Evolutionary conservation across 495 filamentous ascomycete species (phyloP).

Genomic region (Penicillium crystallinum): DNA sequence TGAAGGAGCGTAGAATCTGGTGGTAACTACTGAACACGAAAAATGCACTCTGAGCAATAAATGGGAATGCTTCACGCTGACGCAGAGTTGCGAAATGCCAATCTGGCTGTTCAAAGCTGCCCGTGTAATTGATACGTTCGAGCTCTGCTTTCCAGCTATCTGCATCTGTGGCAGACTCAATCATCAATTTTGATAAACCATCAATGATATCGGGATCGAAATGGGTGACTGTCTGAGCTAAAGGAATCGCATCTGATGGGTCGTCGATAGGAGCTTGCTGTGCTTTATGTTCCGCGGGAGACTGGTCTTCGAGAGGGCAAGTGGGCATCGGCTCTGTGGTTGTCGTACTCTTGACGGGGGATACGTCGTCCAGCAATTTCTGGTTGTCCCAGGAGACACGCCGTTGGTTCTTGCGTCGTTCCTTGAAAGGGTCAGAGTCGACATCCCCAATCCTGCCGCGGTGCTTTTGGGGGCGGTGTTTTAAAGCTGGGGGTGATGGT

Average conservation of each 20-base stretch:
- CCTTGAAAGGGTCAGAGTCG: conserved; percentile 15
- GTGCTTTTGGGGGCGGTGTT: conserved; percentile 41
- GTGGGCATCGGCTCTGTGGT: conserved; percentile 2
- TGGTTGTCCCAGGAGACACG: conserved; percentile 45
- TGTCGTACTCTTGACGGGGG: conserved; percentile 5
- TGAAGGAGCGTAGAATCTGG: conserved; percentile 63
- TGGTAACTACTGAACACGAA: conserved; percentile 64
- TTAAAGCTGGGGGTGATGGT: conserved; percentile 40
- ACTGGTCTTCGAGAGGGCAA: conserved; percentile 9
- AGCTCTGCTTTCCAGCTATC: conserved; percentile 38
- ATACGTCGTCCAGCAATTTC: conserved; percentile 31
- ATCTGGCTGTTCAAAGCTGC: conserved; percentile 36
- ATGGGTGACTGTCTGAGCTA: conserved; percentile 41
- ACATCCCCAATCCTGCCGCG: conserved; percentile 30
- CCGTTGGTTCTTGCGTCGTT: conserved; percentile 30
- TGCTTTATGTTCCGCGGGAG: conserved; percentile 20
- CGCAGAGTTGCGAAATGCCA: conserved; percentile 37
- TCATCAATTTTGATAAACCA: conserved; percentile 33
- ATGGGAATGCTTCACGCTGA: conserved; percentile 44
- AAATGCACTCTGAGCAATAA: conserved; percentile 70
- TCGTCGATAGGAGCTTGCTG: conserved; percentile 9
- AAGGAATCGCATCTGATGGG: conserved; percentile 6
- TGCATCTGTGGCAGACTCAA: conserved; percentile 33
- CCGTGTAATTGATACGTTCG: conserved; percentile 33
- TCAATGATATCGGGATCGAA: conserved; percentile 38